Conservation (phyloP, 129 eudicot species). For the Centrapalus pauciflorus region DNA sequence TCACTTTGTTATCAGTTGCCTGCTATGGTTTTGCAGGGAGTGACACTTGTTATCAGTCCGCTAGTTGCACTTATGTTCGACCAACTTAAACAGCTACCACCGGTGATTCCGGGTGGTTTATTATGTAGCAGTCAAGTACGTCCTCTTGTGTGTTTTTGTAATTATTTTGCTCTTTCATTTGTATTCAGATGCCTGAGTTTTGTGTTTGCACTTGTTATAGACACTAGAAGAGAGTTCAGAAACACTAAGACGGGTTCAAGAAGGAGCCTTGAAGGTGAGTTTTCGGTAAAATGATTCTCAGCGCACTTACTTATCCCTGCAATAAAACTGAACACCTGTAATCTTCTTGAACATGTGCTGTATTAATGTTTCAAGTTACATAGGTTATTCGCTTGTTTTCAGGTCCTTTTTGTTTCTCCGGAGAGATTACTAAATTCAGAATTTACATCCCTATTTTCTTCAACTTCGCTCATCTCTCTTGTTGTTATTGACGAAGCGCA, state of each 20-base stretch:
- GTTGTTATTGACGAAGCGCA: slow-evolving; percentile 98
- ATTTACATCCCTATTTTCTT: slow-evolving; percentile 65
- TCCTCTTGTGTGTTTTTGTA: slow-evolving; percentile 2
- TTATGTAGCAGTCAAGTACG: slow-evolving; percentile 85
- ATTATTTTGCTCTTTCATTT: slow-evolving; percentile 4
- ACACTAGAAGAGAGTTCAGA: slow-evolving; percentile 65
- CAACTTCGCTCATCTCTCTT: slow-evolving; percentile 53
- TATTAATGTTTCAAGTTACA: background rate
- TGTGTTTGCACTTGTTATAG: slow-evolving; percentile 34
- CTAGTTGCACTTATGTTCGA: slow-evolving; percentile 90
- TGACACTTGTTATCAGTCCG: slow-evolving; percentile 90
- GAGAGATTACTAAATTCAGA: slow-evolving; percentile 85
- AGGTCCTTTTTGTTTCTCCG: slow-evolving; percentile 97
- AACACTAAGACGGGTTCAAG: slow-evolving; percentile 59
- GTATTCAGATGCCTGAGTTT: slow-evolving; percentile 1
- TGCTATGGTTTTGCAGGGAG: slow-evolving; percentile 69
- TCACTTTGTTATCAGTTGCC: slow-evolving; percentile 95
- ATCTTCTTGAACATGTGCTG: background rate
- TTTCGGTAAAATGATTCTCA: background rate
- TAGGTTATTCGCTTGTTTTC: slow-evolving; percentile 27
- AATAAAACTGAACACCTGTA: background rate
- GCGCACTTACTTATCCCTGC: background rate
- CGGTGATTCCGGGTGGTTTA: slow-evolving; percentile 70
- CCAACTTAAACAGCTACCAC: slow-evolving; percentile 82
- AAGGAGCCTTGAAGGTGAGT: slow-evolving; percentile 74